Conservation (phyloP, 2,329 filamentous ascomycete genomes). For the Xylaria arbuscula region DNA sequence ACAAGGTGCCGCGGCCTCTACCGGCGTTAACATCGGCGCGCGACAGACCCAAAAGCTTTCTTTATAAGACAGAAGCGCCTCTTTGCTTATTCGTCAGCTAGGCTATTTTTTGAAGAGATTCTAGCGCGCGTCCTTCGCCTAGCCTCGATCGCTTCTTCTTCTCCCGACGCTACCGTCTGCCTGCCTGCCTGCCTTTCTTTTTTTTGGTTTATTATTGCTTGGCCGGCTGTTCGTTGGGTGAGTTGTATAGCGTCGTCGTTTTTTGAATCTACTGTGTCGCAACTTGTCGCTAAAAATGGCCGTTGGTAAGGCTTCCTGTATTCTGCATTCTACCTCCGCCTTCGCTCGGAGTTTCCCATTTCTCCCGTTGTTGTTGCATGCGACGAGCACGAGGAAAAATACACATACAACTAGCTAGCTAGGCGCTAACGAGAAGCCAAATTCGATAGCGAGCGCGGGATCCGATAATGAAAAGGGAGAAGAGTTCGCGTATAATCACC, state of each 20-base stretch:
- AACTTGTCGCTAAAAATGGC: conserved; percentile 12
- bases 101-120: not conserved
- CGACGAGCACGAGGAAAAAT: not conserved
- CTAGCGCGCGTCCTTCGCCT: not conserved
- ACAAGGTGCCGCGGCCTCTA: not conserved
- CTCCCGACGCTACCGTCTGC: not conserved
- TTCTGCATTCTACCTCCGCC: not conserved
- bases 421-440: conserved; percentile 30
- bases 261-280: not conserved
- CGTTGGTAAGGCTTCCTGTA: not conserved
- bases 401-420: not conserved
- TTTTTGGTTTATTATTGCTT: not conserved
- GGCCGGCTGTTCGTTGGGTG: not conserved
- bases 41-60: not conserved
- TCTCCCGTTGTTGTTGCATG: too few relatives aligned
- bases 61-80: conserved; percentile 9
- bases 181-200: not conserved
- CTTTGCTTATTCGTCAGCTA: conserved; percentile 1
- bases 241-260: not conserved
- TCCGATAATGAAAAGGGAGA: conserved; percentile 44
- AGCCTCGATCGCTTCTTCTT: not conserved
- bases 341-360: too few relatives aligned
- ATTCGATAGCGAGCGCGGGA: conserved; percentile 27
- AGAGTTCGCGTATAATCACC: conserved; percentile 44
- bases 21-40: conserved; percentile 7